These are phyloP conservation scores for Eucalyptus sideroxylon DNA, from an alignment of 345 rosid species.

Conservation along the genomic window DNA sequence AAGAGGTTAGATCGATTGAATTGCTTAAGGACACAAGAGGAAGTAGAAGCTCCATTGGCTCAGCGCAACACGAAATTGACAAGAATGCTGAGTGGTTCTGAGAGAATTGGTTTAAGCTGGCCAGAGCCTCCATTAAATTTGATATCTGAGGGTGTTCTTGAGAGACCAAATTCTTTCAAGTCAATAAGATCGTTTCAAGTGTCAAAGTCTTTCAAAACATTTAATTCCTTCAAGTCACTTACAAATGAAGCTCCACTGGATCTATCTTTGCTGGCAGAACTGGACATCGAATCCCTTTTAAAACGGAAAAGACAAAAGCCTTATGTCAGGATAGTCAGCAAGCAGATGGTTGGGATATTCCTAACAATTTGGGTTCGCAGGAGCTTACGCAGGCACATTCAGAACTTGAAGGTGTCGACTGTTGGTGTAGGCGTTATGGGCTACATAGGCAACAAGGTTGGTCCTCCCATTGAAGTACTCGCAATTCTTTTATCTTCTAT, in stretches of 20 bases:
- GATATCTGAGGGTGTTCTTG: constrained; percentile 45
- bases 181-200: constrained; percentile 36
- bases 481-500: background rate
- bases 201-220: constrained; percentile 40
- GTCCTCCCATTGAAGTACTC: constrained; percentile 1
- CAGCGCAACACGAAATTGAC: constrained; percentile 18
- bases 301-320: constrained; percentile 58
- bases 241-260: constrained; percentile 20
- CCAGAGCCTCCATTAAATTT: constrained; percentile 78
- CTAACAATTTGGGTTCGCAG: constrained; percentile 83
- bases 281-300: constrained; percentile 60
- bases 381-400: constrained; percentile 78
- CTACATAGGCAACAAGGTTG: constrained; percentile 94
- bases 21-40: constrained; percentile 20
- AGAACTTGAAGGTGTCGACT: constrained; percentile 69
- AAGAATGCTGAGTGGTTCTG: constrained; percentile 59
- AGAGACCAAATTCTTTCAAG: constrained; percentile 52
- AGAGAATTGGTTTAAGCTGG: constrained; percentile 78
- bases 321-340: constrained; percentile 71
- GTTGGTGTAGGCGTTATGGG: constrained; percentile 98
- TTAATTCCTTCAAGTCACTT: constrained; percentile 48
- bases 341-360: constrained; percentile 94
- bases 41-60: background rate
- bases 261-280: constrained; percentile 45
- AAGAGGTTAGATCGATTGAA: constrained; percentile 59